A percentile compares a stretch with the other conserved stretches of the same genome.
phyloP scores from a whole-genome alignment of 2,329 filamentous ascomycete species.

The Phialophora tarda region DNA sequence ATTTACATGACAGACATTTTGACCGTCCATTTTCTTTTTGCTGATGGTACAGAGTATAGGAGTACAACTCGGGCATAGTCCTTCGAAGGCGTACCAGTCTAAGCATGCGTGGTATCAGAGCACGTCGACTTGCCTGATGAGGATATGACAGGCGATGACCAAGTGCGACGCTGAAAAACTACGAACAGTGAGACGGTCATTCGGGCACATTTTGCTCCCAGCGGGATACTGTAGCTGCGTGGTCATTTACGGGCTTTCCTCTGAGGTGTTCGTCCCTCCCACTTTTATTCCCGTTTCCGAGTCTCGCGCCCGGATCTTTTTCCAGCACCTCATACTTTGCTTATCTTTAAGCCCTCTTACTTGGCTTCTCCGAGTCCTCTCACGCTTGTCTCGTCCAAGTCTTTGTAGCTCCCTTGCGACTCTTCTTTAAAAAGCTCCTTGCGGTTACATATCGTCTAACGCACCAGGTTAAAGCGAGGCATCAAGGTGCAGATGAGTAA shows the following conservation, averaged over 20 bases:
- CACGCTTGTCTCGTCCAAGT: too few species aligned
- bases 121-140: neutral
- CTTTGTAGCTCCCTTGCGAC: neutral
- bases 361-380: neutral
- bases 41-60: neutral
- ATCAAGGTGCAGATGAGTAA: too few species aligned
- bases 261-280: neutral
- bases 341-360: neutral
- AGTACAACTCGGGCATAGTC: neutral
- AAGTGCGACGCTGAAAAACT: neutral
- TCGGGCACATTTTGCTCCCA: neutral
- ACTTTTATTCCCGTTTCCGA: neutral
- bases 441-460: neutral
- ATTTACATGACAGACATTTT: slow-evolving; percentile 39
- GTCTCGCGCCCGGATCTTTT: neutral
- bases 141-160: neutral
- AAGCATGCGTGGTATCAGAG: neutral
- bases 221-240: neutral
- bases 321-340: neutral
- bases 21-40: neutral
- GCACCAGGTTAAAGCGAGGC: neutral
- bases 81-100: neutral
- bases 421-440: neutral
- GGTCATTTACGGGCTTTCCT: neutral
- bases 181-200: neutral